These are phyloP conservation scores for Acer saccharum DNA, from an alignment of 345 rosid species.

Conservation along the genomic window DNA sequence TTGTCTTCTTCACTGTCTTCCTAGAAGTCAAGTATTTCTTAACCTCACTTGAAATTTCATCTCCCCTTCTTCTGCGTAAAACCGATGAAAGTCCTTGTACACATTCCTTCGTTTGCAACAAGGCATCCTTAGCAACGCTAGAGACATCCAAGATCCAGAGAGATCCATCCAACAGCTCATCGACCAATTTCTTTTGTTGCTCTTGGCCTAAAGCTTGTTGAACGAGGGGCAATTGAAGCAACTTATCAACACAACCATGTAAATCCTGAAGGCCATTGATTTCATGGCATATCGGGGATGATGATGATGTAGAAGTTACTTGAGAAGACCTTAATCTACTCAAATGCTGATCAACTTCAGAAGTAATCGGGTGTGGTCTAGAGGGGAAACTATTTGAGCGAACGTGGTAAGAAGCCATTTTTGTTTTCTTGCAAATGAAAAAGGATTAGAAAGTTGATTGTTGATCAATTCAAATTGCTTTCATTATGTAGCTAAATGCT, in stretches of 20 bases:
- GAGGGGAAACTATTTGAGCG: conserved; percentile 15
- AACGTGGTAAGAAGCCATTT: conserved; percentile 17
- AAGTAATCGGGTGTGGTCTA: conserved; percentile 24
- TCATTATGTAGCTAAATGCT: not conserved
- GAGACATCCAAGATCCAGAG: conserved; percentile 32
- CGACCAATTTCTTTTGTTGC: not conserved
- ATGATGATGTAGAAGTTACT: conserved; percentile 16
- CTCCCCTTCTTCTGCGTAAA: conserved; percentile 33
- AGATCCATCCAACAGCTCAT: conserved; percentile 21
- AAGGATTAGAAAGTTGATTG: not conserved
- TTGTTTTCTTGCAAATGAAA: not conserved
- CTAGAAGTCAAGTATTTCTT: conserved; percentile 46
- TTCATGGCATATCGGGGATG: conserved; percentile 11
- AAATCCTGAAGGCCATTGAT: conserved; percentile 33
- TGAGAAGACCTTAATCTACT: conserved; percentile 9
- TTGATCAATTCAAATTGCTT: not conserved
- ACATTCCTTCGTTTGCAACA: conserved; percentile 32
- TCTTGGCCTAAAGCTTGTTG: conserved; percentile 7
- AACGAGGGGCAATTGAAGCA: not conserved
- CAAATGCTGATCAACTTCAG: conserved; percentile 39
- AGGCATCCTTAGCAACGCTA: conserved; percentile 33
- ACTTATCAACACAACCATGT: conserved; percentile 31
- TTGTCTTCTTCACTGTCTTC: conserved; percentile 42
- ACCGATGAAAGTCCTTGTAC: conserved; percentile 33
- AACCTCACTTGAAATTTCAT: conserved; percentile 22